A percentile compares a stretch with the other conserved stretches of the same genome.
These are phyloP conservation scores for Polytrichum formosum DNA, from an alignment of 225 moss, liverwort and hornwort genomes.

Conservation along the genomic window DNA sequence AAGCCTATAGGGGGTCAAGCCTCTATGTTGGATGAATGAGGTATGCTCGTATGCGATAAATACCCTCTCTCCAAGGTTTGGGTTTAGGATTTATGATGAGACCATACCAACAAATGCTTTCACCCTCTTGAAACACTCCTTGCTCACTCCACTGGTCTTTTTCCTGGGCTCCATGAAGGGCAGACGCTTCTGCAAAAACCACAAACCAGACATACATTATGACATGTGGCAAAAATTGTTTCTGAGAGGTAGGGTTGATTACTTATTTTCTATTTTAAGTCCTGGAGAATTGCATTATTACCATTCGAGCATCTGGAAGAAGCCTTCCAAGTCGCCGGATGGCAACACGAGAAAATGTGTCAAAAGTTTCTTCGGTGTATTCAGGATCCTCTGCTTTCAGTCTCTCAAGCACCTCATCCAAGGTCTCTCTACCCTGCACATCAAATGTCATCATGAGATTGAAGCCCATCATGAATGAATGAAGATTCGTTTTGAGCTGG, in stretches of 20 bases:
- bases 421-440: slow-evolving; percentile 38
- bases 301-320: slow-evolving; percentile 48
- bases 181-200: slow-evolving; percentile 9
- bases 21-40: no score
- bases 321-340: slow-evolving; percentile 45
- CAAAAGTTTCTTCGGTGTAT: slow-evolving; percentile 24
- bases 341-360: slow-evolving; percentile 31
- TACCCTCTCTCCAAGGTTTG: no score
- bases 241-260: no score
- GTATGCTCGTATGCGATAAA: no score
- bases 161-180: slow-evolving; percentile 23
- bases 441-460: background rate
- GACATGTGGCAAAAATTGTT: no score
- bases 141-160: slow-evolving; percentile 4
- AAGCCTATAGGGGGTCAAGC: no score
- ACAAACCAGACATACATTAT: no score
- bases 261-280: no score
- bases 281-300: slow-evolving; percentile 1
- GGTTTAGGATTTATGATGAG: background rate
- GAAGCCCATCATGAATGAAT: no score
- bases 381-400: slow-evolving; percentile 27
- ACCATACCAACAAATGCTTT: slow-evolving; percentile 17
- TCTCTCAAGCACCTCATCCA: slow-evolving; percentile 26
- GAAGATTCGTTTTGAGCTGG: no score
- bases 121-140: slow-evolving; percentile 21